phyloP scores from a whole-genome alignment of 2,329 filamentous ascomycete genomes.

The Fusarium odoratissimum region DNA sequence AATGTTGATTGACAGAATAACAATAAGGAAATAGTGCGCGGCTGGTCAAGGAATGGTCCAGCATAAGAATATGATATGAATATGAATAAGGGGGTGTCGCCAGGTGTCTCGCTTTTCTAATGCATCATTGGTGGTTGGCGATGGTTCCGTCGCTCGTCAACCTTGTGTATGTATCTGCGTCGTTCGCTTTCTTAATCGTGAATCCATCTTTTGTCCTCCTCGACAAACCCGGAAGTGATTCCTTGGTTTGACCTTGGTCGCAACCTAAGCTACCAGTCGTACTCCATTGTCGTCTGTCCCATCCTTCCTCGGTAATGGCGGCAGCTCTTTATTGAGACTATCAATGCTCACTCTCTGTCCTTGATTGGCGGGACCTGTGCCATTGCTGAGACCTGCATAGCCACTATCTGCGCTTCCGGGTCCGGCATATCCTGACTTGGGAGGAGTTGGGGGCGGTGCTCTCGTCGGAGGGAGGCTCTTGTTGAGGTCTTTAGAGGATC shows the following conservation, averaged over 20 bases:
- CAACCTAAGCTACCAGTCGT: slow-evolving; percentile 50
- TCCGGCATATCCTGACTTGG: slow-evolving; percentile 50
- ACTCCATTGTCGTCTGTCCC: slow-evolving; percentile 44
- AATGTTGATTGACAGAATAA: slow-evolving; percentile 27
- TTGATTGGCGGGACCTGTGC: slow-evolving; percentile 46
- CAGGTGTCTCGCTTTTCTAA: slow-evolving; percentile 46
- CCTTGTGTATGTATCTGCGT: slow-evolving; percentile 33
- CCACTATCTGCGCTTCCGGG: slow-evolving; percentile 62
- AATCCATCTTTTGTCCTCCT: slow-evolving; percentile 33
- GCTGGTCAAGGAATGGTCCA: slow-evolving; percentile 33
- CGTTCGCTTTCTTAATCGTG: slow-evolving; percentile 43
- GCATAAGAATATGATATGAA: slow-evolving; percentile 8
- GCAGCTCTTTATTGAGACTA: slow-evolving; percentile 70
- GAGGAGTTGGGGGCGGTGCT: slow-evolving; percentile 52
- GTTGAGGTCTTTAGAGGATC: slow-evolving; percentile 54
- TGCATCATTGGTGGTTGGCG: slow-evolving; percentile 44
- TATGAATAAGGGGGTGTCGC: slow-evolving; percentile 23
- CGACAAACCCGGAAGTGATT: slow-evolving; percentile 11
- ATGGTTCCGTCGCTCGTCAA: slow-evolving; percentile 44
- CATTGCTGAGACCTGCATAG: slow-evolving; percentile 54
- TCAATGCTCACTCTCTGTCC: slow-evolving; percentile 61
- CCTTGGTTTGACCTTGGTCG: slow-evolving; percentile 36
- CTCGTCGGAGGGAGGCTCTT: slow-evolving; percentile 58
- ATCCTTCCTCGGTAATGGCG: slow-evolving; percentile 62
- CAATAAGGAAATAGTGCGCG: slow-evolving; percentile 38